Conservation (phyloP, 257 asterid species). For the Penstemon barbatus region DNA sequence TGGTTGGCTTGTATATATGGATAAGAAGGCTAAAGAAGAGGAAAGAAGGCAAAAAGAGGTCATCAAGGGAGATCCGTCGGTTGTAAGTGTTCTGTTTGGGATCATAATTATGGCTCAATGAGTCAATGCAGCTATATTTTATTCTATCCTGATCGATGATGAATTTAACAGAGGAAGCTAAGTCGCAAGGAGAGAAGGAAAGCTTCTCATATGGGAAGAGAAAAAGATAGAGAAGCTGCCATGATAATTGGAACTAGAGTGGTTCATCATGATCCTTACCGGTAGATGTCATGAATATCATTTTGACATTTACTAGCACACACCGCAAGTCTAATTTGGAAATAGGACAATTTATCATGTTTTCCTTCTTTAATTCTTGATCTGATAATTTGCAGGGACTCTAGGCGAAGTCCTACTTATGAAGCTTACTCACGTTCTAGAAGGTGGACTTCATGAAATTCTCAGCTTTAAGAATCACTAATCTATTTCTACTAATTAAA, state of each 20-base stretch:
- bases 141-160: constrained; percentile 15
- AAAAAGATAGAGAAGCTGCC: constrained; percentile 86
- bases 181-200: constrained; percentile 98
- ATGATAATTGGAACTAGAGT: constrained; percentile 73
- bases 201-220: constrained; percentile 88
- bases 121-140: not conserved
- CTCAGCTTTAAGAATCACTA: constrained; percentile 15
- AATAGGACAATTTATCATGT: constrained; percentile 4
- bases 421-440: constrained; percentile 93
- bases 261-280: constrained; percentile 84
- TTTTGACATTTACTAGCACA: constrained; percentile 14
- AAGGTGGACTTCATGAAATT: constrained; percentile 44
- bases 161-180: constrained; percentile 68
- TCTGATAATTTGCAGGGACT: constrained; percentile 56
- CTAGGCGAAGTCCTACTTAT: constrained; percentile 95
- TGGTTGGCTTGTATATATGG: constrained; percentile 98
- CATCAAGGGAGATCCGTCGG: constrained; percentile 94
- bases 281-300: constrained; percentile 44
- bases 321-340: not conserved
- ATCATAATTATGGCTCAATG: constrained; percentile 11
- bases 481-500: constrained; percentile 21
- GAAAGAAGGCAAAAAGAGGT: constrained; percentile 91
- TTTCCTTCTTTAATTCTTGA: constrained; percentile 1
- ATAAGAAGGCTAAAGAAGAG: constrained; percentile 96
- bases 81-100: constrained; percentile 53